Percentiles rank a stretch among this genome's conserved stretches.
phyloP scores from a whole-genome alignment of 139 green algal species.

The Edaphochlamys debaryana region DNA sequence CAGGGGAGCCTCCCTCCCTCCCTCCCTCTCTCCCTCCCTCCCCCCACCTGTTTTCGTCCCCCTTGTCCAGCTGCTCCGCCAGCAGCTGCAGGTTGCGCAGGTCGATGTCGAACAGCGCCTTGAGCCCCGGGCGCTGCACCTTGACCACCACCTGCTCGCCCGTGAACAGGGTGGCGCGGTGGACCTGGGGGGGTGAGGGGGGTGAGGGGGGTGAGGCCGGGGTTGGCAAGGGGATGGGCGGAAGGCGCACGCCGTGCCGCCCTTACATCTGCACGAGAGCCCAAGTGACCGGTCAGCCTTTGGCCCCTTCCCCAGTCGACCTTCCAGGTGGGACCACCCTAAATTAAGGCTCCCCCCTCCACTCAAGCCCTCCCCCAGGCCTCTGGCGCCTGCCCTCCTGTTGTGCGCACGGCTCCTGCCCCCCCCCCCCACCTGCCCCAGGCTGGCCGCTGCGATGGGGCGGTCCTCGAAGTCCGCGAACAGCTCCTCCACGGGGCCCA shows the following conservation, averaged over 20 bases:
- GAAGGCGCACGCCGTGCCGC: no score
- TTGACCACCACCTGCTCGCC: slow-evolving; percentile 95
- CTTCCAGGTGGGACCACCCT: no score
- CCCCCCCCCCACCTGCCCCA: slow-evolving; percentile 78
- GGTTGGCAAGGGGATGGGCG: no score
- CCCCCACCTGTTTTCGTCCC: slow-evolving; percentile 93
- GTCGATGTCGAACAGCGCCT: slow-evolving; percentile 80
- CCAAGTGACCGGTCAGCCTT: no score
- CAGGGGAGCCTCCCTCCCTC: no score
- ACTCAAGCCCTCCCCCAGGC: no score
- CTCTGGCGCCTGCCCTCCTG: no score
- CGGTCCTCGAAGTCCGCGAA: slow-evolving; percentile 79
- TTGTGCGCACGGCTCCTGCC: no score
- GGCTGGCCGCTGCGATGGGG: slow-evolving; percentile 93
- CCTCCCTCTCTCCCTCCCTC: no score
- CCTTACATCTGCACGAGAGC: no score
- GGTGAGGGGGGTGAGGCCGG: neutral
- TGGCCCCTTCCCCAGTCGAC: no score
- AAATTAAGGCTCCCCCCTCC: no score
- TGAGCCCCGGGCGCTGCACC: slow-evolving; percentile 96
- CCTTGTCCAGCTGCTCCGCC: slow-evolving; percentile 78
- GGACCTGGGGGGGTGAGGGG: slow-evolving; percentile 66
- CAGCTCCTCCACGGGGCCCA: slow-evolving; percentile 76
- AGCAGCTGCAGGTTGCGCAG: slow-evolving; percentile 92
- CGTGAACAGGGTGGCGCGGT: slow-evolving; percentile 72